Evolutionary conservation across 2,329 filamentous ascomycete species (phyloP).

Genomic region (Exserohilum turcica): DNA sequence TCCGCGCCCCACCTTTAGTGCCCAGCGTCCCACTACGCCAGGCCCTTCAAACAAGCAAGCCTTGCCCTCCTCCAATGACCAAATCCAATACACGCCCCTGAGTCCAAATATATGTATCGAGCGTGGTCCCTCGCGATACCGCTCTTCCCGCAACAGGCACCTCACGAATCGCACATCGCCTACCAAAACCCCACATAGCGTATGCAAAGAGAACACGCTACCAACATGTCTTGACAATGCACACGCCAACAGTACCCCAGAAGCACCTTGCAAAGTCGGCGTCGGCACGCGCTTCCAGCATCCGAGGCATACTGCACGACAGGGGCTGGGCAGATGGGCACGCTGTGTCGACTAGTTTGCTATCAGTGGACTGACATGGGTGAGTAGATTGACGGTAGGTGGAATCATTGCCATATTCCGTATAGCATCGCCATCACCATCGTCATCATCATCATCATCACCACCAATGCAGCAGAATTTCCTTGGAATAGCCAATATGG

Average conservation of each 20-base stretch:
- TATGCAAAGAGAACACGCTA: slow-evolving; percentile 1
- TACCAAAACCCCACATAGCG: not conserved
- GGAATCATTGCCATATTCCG: not conserved
- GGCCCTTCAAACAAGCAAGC: not conserved
- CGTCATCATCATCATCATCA: not conserved
- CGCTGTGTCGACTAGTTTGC: not conserved
- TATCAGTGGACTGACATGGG: not conserved
- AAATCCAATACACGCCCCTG: slow-evolving; percentile 25
- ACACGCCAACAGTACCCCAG: not conserved
- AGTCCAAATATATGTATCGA: slow-evolving; percentile 41
- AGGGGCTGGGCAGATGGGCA: not conserved
- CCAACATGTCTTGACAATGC: not conserved
- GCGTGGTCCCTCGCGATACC: slow-evolving; percentile 33
- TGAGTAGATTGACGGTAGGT: not conserved
- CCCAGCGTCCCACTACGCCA: not conserved
- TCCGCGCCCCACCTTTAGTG: not conserved
- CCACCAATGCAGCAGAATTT: not conserved
- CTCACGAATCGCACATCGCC: not conserved
- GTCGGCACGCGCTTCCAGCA: slow-evolving; percentile 18
- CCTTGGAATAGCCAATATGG: not conserved
- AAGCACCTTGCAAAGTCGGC: slow-evolving; percentile 10
- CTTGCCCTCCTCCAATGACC: slow-evolving; percentile 11
- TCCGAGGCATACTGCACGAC: not conserved
- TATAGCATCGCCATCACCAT: not conserved
- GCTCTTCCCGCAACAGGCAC: not conserved